A percentile compares a stretch with the other conserved stretches of the same genome.
Evolutionary conservation across 2,329 filamentous ascomycete genomes (phyloP).

Genomic region (Thielaviopsis musarum): DNA sequence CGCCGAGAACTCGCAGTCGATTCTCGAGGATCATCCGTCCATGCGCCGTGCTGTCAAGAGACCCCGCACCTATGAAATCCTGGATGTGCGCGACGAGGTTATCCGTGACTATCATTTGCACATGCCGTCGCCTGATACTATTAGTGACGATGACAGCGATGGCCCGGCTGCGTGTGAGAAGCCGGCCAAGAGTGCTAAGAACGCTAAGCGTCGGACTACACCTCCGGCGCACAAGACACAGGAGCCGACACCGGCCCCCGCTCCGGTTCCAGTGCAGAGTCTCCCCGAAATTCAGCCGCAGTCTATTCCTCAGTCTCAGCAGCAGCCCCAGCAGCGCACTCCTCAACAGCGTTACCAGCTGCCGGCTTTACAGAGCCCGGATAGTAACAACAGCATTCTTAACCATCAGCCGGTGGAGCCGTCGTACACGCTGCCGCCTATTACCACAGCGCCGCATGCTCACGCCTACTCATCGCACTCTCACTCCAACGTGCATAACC

Average conservation of each 20-base stretch:
- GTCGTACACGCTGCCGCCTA: background rate
- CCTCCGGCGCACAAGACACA: background rate
- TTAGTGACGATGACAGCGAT: conserved; percentile 10
- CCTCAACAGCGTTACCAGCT: conserved; percentile 6
- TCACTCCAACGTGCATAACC: background rate
- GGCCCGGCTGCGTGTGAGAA: background rate
- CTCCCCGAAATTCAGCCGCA: background rate
- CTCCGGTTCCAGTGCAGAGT: background rate
- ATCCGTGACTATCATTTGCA: conserved; percentile 21
- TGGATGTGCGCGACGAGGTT: conserved; percentile 22
- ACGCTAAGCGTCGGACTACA: background rate
- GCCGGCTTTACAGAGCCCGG: background rate
- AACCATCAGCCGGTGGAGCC: background rate
- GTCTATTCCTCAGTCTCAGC: background rate
- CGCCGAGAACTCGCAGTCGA: conserved; percentile 21
- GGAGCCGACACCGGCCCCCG: background rate
- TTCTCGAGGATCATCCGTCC: conserved; percentile 20
- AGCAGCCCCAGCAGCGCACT: background rate
- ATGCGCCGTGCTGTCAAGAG: conserved; percentile 19
- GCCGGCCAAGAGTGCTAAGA: background rate
- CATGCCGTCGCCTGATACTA: conserved; percentile 12
- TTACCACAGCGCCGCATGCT: background rate
- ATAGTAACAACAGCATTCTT: background rate
- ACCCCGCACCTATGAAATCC: conserved; percentile 20
- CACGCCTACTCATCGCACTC: background rate